A percentile compares a stretch with the other conserved stretches of the same genome.
Conservation (phyloP, 2,329 filamentous ascomycete genomes). For the Cladosporium sp. region DNA sequence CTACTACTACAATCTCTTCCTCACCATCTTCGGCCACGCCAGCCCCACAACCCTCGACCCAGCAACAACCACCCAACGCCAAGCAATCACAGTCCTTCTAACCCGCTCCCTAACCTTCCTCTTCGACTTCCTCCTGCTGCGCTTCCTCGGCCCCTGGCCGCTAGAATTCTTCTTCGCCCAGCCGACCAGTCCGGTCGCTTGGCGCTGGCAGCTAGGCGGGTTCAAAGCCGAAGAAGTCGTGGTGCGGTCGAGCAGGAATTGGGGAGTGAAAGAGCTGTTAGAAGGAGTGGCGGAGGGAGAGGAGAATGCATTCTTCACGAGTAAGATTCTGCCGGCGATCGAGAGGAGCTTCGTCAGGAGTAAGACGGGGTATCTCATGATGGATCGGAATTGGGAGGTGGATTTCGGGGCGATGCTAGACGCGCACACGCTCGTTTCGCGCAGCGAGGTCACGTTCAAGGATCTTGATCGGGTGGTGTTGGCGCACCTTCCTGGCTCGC, state of each 20-base stretch:
- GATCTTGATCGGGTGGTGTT: conserved; percentile 69
- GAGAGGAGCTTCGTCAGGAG: conserved; percentile 60
- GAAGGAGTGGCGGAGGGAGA: conserved; percentile 50
- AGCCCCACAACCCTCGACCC: conserved; percentile 65
- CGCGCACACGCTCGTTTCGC: conserved; percentile 63
- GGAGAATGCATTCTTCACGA: conserved; percentile 55
- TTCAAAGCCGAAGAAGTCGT: conserved; percentile 79
- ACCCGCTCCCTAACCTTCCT: conserved; percentile 63
- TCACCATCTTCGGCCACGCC: conserved; percentile 60
- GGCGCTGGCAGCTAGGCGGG: conserved; percentile 71
- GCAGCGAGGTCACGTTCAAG: conserved; percentile 56
- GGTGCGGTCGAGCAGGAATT: conserved; percentile 70
- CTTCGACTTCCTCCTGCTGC: conserved; percentile 62
- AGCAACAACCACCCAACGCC: conserved; percentile 51
- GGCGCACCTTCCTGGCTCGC: conserved; percentile 61
- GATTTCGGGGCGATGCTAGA: conserved; percentile 78
- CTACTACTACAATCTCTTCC: conserved; percentile 66
- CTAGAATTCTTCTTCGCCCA: conserved; percentile 55
- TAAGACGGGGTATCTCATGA: conserved; percentile 84
- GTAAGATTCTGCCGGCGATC: conserved; percentile 64
- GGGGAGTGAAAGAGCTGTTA: conserved; percentile 59
- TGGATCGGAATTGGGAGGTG: conserved; percentile 81
- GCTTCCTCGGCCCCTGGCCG: conserved; percentile 45
- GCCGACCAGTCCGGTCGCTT: conserved; percentile 62
- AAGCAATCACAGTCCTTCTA: conserved; percentile 54